These are phyloP conservation scores for Globisporangium cystogenes DNA, from an alignment of 352 stramenopile genomes.

Conservation along the genomic window DNA sequence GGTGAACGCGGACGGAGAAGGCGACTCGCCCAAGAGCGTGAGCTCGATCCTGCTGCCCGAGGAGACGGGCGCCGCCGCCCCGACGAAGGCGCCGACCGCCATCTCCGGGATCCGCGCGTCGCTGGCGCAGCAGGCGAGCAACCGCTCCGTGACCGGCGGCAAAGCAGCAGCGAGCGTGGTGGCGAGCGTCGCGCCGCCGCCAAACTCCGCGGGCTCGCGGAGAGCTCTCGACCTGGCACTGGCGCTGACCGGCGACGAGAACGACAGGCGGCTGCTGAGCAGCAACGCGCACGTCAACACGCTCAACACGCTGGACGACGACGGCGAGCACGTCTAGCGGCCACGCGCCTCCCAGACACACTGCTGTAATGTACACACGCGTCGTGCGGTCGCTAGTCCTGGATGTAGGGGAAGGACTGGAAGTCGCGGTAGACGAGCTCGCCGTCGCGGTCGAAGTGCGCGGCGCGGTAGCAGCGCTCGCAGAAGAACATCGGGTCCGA, in stretches of 20 bases:
- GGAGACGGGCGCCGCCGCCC: not conserved
- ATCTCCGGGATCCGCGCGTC: conserved; percentile 4
- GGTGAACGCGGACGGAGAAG: conserved; percentile 15
- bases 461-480: conserved; percentile 59
- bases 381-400: too few species aligned
- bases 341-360: too few species aligned
- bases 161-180: not conserved
- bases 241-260: not conserved
- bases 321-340: conserved; percentile 1
- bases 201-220: not conserved
- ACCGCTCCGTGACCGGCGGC: not conserved
- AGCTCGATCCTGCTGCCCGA: conserved; percentile 6
- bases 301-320: conserved; percentile 8
- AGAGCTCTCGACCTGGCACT: not conserved
- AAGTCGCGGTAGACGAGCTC: conserved; percentile 66
- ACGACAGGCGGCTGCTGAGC: not conserved
- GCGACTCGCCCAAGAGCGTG: conserved; percentile 14
- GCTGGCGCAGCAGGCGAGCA: conserved; percentile 11
- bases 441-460: conserved; percentile 52
- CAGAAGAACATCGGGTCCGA: conserved; percentile 79
- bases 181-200: not conserved
- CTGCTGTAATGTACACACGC: too few species aligned
- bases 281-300: conserved; percentile 4
- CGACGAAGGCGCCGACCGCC: not conserved
- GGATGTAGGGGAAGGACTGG: conserved; percentile 62